Evolutionary conservation across 1,139 yeast genomes (phyloP).

Genomic region (Lodderomyces pseudojiufengensis): DNA sequence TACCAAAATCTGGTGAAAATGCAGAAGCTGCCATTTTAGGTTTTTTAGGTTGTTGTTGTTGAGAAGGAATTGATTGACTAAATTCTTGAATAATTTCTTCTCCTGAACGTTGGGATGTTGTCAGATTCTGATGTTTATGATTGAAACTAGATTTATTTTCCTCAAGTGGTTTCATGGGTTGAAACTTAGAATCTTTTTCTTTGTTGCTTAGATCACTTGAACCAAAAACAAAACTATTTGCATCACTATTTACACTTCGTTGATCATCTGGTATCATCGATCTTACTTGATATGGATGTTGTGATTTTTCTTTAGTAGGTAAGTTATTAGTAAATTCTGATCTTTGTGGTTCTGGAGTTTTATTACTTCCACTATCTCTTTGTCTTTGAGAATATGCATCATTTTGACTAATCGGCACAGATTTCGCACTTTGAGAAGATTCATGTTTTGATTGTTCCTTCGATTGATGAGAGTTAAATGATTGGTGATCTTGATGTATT

Average conservation of each 20-base stretch:
- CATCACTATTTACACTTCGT: conserved; percentile 17
- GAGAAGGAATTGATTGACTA: conserved; percentile 11
- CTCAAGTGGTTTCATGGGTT: conserved; percentile 4
- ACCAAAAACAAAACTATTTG: conserved; percentile 33
- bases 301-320: background rate
- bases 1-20: conserved; percentile 33
- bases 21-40: conserved; percentile 7
- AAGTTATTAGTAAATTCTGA: background rate
- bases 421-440: background rate
- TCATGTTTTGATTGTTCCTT: conserved; percentile 1
- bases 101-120: conserved; percentile 7
- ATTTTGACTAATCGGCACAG: background rate
- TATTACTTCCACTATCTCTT: background rate
- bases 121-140: conserved; percentile 7
- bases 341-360: background rate
- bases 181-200: background rate
- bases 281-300: conserved; percentile 18
- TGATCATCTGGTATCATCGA: conserved; percentile 9
- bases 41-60: conserved; percentile 1
- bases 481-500: conserved; percentile 1
- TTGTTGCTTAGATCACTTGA: conserved; percentile 2
- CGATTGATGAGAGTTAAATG: conserved; percentile 3
- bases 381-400: conserved; percentile 1
- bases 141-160: conserved; percentile 1
- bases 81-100: conserved; percentile 13